Percentiles rank a stretch among this genome's conserved stretches.
phyloP scores from a whole-genome alignment of 345 rosid genomes.

The Tarenaya hassleriana region DNA sequence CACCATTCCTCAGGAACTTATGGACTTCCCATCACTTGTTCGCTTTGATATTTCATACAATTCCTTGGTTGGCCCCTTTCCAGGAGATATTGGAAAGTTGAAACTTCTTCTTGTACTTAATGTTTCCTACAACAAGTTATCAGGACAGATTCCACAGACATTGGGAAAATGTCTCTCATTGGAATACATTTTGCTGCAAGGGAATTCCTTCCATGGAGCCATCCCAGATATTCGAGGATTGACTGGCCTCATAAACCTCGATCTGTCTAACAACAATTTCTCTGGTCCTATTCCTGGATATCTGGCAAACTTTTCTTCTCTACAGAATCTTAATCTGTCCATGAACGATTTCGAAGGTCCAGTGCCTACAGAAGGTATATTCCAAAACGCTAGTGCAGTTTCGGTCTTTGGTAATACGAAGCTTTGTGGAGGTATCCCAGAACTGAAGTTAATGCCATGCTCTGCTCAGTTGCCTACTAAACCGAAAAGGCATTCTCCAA shows the following conservation, averaged over 20 bases:
- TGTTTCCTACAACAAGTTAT: constrained; percentile 2
- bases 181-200: constrained; percentile 9
- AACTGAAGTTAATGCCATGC: constrained; percentile 17
- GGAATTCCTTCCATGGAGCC: constrained; percentile 14
- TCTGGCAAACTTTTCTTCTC: neutral
- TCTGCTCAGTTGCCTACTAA: neutral
- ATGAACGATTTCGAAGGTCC: constrained; percentile 39
- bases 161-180: constrained; percentile 18
- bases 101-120: neutral
- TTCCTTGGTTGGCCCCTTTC: constrained; percentile 14
- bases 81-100: constrained; percentile 11
- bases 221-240: constrained; percentile 11
- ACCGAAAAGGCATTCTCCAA: neutral
- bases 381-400: constrained; percentile 27
- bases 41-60: neutral
- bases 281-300: neutral
- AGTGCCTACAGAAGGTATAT: constrained; percentile 33
- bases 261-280: constrained; percentile 12
- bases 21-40: neutral
- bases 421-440: constrained; percentile 33
- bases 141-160: neutral
- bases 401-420: constrained; percentile 27
- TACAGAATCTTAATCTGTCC: constrained; percentile 29
- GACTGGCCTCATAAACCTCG: neutral
- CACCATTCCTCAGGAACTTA: neutral